Base-by-base conservation (phyloP, 1,284 basidiomycete genomes). In the Trametes pubescens region DNA sequence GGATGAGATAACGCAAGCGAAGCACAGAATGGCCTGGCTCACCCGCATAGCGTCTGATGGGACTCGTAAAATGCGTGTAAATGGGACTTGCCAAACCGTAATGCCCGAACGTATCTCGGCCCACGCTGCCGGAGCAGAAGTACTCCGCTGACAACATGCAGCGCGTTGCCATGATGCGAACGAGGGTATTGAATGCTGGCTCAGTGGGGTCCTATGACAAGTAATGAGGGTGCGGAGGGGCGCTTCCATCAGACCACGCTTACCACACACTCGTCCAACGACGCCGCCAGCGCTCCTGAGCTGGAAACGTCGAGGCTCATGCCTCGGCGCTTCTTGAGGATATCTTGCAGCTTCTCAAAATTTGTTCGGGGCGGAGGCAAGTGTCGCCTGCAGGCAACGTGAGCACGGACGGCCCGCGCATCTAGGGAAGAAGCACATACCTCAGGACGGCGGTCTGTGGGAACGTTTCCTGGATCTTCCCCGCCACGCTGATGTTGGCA, bases 141-240 rank as follows among this genome's bases (percentile, higher is more conserved):
- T 99, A 99, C 77, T 99, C 98, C 32, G 98, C 98, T 0, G 96
- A 92, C 21, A 99, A 84, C 98, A 99, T 99, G 76, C 98, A 99
- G 21, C 98, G 84, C 1, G 98, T 99, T 1, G 98, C 96, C 96
- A 99, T 99, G 78, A 99, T 99, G 49, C 98, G 90, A 51, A 99
- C 96, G 14, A 99, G 86, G 0, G 96, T 99, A 75, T 99, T 99
- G 83, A 99, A 99, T 4, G 94, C 90, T 0, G 94, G 93, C 71
- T 94, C 86, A 9, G 79, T 76, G 0, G 91, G 84, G 74, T 97
- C 94, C 91, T 95, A 70, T 21, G 49, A 59, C 24, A 61, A 62
- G 26, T 40, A 35, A 44, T 63, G 48, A 49, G 57, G 24, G 46
- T 53, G 48, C 32, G 46, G 18, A 52, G 34, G 52, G 53, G 35